A percentile compares a stretch with the other conserved stretches of the same genome.
Evolutionary conservation across 495 filamentous ascomycete genomes (phyloP).

Genomic region (Trichocladium antarcticum): DNA sequence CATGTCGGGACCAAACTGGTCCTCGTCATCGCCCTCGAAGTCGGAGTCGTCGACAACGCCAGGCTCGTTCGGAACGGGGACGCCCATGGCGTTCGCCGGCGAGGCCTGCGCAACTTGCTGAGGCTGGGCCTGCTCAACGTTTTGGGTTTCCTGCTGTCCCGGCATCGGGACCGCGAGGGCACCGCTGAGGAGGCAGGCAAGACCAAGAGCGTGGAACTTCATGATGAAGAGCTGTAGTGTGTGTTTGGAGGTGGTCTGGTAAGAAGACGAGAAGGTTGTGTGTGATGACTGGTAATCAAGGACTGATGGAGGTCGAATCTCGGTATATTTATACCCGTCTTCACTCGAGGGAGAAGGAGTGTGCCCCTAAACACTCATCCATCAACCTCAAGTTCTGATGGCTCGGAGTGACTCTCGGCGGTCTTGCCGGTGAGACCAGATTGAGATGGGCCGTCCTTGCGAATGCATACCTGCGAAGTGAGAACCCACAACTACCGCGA

Average conservation of each 20-base stretch:
- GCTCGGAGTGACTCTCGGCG: constrained; percentile 9
- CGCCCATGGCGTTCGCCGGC: no score
- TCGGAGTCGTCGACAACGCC: no score
- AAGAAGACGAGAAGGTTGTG: background rate
- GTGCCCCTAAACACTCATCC: background rate
- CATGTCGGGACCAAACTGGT: no score
- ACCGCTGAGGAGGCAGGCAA: constrained; percentile 11
- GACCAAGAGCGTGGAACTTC: constrained; percentile 11
- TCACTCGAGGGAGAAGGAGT: background rate
- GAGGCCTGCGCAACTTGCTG: no score
- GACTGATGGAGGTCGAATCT: background rate
- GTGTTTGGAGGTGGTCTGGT: background rate
- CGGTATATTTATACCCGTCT: constrained; percentile 4
- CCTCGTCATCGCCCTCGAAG: no score
- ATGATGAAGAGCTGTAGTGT: constrained; percentile 7
- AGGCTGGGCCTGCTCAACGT: constrained; percentile 6
- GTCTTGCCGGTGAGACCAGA: background rate
- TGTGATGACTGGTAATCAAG: background rate
- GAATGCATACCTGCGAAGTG: background rate
- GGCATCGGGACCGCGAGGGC: constrained; percentile 10
- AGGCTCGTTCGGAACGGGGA: no score
- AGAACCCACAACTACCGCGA: no score
- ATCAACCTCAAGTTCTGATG: background rate
- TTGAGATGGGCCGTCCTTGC: background rate
- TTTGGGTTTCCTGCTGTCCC: constrained; percentile 4